phyloP scores from a whole-genome alignment of 768 basidiomycete genomes.

The Sistotremastrum niveocremeum region DNA sequence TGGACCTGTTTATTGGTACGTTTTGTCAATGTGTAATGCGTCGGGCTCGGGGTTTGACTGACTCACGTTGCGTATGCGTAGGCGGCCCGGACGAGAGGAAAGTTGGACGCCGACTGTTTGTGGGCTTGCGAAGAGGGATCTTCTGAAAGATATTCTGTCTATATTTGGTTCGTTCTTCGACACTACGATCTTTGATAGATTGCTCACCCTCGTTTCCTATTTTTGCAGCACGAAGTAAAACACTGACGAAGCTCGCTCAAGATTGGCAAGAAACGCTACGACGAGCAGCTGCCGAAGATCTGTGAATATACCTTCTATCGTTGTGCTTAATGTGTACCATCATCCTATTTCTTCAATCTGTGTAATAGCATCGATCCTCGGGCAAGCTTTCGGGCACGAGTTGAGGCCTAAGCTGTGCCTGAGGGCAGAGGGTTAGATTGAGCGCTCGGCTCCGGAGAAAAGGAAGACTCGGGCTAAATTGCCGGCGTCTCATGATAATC shows the following conservation, averaged over 20 bases:
- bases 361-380: too few relatives aligned
- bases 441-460: too few relatives aligned
- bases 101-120: conserved; percentile 55
- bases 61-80: conserved; percentile 15
- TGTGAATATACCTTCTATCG: neutral
- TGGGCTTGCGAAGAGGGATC: conserved; percentile 67
- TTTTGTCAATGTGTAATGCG: conserved; percentile 6
- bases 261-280: conserved; percentile 71
- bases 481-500: too few relatives aligned
- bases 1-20: conserved; percentile 83
- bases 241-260: conserved; percentile 54
- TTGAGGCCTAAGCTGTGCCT: too few relatives aligned
- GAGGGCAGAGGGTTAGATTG: too few relatives aligned
- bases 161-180: conserved; percentile 50
- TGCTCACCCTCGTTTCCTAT: conserved; percentile 4
- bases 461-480: too few relatives aligned
- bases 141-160: conserved; percentile 66
- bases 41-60: neutral
- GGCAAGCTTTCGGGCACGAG: too few relatives aligned
- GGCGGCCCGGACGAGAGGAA: conserved; percentile 54
- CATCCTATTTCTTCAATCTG: too few relatives aligned
- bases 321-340: too few relatives aligned
- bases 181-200: neutral
- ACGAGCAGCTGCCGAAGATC: conserved; percentile 6
- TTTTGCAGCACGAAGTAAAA: conserved; percentile 53